These are phyloP conservation scores for Alliaria petiolata DNA, from an alignment of 345 rosid species.

Conservation along the genomic window DNA sequence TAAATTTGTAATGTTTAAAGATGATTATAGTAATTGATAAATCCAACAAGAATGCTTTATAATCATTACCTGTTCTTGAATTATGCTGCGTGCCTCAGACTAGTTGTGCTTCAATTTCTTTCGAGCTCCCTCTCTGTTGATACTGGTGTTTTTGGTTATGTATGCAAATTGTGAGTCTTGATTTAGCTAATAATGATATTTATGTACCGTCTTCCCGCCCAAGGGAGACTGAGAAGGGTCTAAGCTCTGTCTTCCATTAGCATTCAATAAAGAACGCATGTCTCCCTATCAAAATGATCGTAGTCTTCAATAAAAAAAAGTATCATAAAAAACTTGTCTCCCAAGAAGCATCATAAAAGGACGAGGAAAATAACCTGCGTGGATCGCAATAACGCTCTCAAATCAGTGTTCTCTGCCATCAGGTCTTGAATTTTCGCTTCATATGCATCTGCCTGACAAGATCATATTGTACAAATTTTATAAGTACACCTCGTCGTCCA, in stretches of 20 bases:
- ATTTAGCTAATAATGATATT: not conserved
- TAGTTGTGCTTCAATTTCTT: slow-evolving; percentile 97
- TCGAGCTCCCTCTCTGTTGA: slow-evolving; percentile 85
- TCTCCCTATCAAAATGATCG: slow-evolving; percentile 50
- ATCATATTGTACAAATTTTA: not conserved
- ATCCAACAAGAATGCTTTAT: not conserved
- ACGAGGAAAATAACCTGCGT: slow-evolving; percentile 76
- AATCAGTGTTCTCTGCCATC: slow-evolving; percentile 78
- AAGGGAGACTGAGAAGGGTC: slow-evolving; percentile 90
- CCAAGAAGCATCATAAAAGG: too few species aligned
- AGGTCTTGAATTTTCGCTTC: slow-evolving; percentile 92
- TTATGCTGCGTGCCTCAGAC: slow-evolving; percentile 98
- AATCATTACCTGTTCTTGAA: slow-evolving; percentile 85
- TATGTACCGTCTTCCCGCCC: slow-evolving; percentile 89
- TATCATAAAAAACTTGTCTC: not conserved
- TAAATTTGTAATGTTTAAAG: not conserved
- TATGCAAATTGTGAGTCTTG: not conserved
- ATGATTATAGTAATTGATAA: not conserved
- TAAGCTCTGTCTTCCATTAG: slow-evolving; percentile 55
- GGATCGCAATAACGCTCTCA: slow-evolving; percentile 84
- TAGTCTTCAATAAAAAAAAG: not conserved
- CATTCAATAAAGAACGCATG: slow-evolving; percentile 89
- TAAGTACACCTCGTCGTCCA: not conserved
- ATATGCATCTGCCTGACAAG: slow-evolving; percentile 82
- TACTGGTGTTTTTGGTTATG: not conserved